Evolutionary conservation across 345 rosid species (phyloP), one percentile per base, ranked within the genome.

Genomic region (Arabidopsis arenosa): DNA sequence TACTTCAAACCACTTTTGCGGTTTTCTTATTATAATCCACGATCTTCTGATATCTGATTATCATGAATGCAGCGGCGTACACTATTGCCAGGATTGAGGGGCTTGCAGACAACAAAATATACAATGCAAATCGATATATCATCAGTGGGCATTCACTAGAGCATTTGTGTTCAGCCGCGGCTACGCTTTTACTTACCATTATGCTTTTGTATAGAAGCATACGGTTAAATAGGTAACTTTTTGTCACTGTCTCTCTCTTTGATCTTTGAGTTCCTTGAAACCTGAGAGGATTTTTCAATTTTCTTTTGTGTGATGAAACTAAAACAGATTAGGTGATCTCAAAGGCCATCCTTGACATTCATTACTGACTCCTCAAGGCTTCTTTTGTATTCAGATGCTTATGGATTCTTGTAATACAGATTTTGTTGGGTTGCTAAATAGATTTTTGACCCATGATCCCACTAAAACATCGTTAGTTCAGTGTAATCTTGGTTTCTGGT

Each of bases 61-160:
- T 17, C 47, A 33, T 56, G 67, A 61, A 63, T 79, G 64, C 86
- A 93, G 95, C 84, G 39, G 84, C 83, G 70, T 83, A 80, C 66
- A 54, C 85, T 62, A 26, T 89, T 49, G 81, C 89, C 76, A 86
- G 85, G 79, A 78, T 89, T 64, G 89, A 85, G 82, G 91, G 80
- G 63, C 74, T 84, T 57, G 81, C 90, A 17, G 96, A 90, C 80
- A 57, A 41, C 79, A 28, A 28, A 28, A 28, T 28, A 28, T 28
- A 28, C 32, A 28, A 28, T 28, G 32, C 32, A 28, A 28, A 28
- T 28, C 32, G 32, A 28, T 28, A 28, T 79, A 65, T 83, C 52
- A 85, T 93, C 74, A 90, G 95, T 1, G 95, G 98, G 7, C 98
- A 89, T 73, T 93, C 93, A 55, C 79, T 90, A 70, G 95, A 69